Conservation (phyloP, 2,329 filamentous ascomycete genomes). For the Berkeleyomyces basicola region DNA sequence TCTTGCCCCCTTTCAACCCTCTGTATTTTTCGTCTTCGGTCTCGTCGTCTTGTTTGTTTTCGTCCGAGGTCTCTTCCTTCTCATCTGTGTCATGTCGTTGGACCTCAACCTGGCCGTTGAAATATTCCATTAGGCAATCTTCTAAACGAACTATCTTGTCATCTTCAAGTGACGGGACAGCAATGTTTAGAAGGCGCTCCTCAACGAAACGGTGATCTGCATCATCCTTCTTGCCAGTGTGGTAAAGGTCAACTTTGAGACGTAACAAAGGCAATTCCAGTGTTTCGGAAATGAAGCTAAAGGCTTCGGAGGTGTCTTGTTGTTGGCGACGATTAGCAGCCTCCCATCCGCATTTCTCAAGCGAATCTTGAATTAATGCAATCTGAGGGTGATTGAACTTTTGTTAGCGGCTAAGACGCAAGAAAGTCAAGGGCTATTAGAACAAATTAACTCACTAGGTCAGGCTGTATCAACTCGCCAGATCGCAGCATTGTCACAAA, state of each 20-base stretch:
- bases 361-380: conserved; percentile 60
- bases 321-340: conserved; percentile 64
- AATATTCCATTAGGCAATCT: conserved; percentile 84
- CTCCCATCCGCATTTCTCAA: conserved; percentile 76
- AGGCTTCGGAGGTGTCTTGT: conserved; percentile 91
- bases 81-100: conserved; percentile 18
- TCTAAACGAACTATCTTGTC: conserved; percentile 63
- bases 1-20: neutral
- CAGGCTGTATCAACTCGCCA: conserved; percentile 68
- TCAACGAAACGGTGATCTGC: conserved; percentile 94
- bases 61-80: neutral
- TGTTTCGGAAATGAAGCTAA: conserved; percentile 83
- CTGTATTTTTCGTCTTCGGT: neutral
- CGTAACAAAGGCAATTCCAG: conserved; percentile 76
- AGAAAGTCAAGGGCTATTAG: too few species aligned
- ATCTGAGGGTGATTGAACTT: conserved; percentile 34
- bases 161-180: conserved; percentile 61
- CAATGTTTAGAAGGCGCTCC: conserved; percentile 77
- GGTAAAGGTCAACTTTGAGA: conserved; percentile 86
- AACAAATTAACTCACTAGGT: conserved; percentile 44
- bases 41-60: neutral
- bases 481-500: conserved; percentile 88
- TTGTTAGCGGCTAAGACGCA: neutral
- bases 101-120: conserved; percentile 87
- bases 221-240: conserved; percentile 67